phyloP scores from a whole-genome alignment of 805 yeast species.

The Myxozyma melibiosi region DNA sequence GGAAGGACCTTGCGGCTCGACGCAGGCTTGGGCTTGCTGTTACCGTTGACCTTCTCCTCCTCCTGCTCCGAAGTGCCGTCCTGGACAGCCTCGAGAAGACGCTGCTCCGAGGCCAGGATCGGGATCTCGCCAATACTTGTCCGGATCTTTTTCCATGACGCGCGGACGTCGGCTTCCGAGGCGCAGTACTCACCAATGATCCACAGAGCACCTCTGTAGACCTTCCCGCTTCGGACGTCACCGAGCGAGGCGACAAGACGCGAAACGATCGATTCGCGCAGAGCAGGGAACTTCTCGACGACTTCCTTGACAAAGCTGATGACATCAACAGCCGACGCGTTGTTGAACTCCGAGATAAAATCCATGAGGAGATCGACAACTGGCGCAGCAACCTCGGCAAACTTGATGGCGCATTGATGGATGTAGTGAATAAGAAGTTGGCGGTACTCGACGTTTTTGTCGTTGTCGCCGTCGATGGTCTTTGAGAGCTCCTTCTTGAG shows the following conservation, averaged over 20 bases:
- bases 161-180: slow-evolving; percentile 70
- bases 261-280: slow-evolving; percentile 64
- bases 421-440: slow-evolving; percentile 85
- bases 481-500: slow-evolving; percentile 87
- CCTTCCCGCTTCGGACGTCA: slow-evolving; percentile 80
- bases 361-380: slow-evolving; percentile 88
- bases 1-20: slow-evolving; percentile 85
- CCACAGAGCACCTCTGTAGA: slow-evolving; percentile 93
- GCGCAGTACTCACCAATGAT: slow-evolving; percentile 88
- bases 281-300: slow-evolving; percentile 83
- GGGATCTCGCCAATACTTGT: slow-evolving; percentile 88
- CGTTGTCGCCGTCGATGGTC: slow-evolving; percentile 70
- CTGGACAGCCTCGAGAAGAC: slow-evolving; percentile 45
- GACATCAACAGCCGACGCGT: slow-evolving; percentile 85
- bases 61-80: slow-evolving; percentile 42
- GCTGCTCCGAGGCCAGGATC: slow-evolving; percentile 72
- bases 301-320: slow-evolving; percentile 92
- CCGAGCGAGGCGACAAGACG: slow-evolving; percentile 66
- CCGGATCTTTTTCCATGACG: slow-evolving; percentile 86
- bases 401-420: slow-evolving; percentile 83
- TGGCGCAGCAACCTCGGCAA: slow-evolving; percentile 86
- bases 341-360: slow-evolving; percentile 79
- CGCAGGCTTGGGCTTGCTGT: slow-evolving; percentile 38
- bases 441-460: slow-evolving; percentile 81
- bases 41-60: slow-evolving; percentile 41